phyloP scores from a whole-genome alignment of 2,329 filamentous ascomycete species.

The Drechslerella stenobrocha region DNA sequence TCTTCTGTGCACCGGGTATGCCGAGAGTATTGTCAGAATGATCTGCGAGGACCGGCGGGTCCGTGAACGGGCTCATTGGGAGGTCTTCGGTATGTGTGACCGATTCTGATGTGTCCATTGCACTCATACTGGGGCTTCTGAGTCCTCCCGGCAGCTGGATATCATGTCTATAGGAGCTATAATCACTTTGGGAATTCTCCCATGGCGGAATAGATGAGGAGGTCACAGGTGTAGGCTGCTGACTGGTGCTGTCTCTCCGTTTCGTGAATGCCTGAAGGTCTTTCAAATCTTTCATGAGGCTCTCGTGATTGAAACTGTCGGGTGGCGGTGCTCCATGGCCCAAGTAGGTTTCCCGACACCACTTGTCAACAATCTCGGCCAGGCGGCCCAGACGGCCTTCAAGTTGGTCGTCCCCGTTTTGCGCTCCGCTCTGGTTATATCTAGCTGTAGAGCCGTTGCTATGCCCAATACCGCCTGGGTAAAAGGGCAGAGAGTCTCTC shows the following conservation, averaged over 20 bases:
- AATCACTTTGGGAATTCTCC: conserved; percentile 36
- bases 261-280: conserved; percentile 42
- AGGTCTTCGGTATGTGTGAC: conserved; percentile 38
- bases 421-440: conserved; percentile 1
- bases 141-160: conserved; percentile 38
- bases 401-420: conserved; percentile 42
- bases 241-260: conserved; percentile 29
- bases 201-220: conserved; percentile 22
- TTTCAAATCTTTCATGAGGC: conserved; percentile 38
- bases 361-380: conserved; percentile 52
- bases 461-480: conserved; percentile 21
- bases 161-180: conserved; percentile 24
- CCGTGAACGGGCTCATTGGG: conserved; percentile 41
- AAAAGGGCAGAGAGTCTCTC: conserved; percentile 31
- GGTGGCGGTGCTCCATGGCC: conserved; percentile 19
- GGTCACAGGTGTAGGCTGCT: conserved; percentile 27
- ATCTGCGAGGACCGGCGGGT: conserved; percentile 27
- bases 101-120: conserved; percentile 45
- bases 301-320: conserved; percentile 32
- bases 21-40: conserved; percentile 34
- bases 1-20: conserved; percentile 26
- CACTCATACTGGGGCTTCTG: conserved; percentile 37
- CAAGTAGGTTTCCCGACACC: conserved; percentile 52
- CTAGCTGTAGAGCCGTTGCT: conserved; percentile 29
- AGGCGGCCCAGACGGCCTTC: conserved; percentile 51